These are phyloP conservation scores for Xylariaceae sp. DNA, from an alignment of 2,329 filamentous ascomycete genomes.

Conservation along the genomic window DNA sequence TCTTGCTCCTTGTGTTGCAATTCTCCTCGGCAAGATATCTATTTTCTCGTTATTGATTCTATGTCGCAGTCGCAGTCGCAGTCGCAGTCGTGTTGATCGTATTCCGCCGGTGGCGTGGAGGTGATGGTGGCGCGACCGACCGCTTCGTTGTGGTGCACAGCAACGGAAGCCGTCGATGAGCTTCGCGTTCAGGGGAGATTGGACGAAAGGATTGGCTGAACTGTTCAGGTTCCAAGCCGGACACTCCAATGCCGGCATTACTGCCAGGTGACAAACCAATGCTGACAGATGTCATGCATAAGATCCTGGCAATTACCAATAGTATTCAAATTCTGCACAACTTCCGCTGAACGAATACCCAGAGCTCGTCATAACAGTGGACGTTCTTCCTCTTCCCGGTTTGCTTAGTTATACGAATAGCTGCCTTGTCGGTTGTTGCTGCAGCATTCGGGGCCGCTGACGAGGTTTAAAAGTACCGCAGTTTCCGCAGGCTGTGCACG, in stretches of 20 bases:
- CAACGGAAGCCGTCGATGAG: slow-evolving; percentile 4
- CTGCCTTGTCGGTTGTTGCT: too few species aligned
- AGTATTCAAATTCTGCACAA: background rate
- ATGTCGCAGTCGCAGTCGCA: too few species aligned
- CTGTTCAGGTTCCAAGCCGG: slow-evolving; percentile 12
- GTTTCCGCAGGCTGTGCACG: too few species aligned
- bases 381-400: background rate
- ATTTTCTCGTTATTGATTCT: background rate
- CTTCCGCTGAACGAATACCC: background rate
- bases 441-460: too few species aligned
- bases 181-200: slow-evolving; percentile 18
- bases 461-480: too few species aligned
- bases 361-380: background rate
- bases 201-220: slow-evolving; percentile 19
- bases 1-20: background rate
- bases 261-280: slow-evolving; percentile 13
- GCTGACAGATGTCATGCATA: background rate
- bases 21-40: background rate
- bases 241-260: slow-evolving; percentile 13
- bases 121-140: slow-evolving; percentile 3
- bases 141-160: slow-evolving; percentile 6
- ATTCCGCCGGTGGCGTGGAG: background rate
- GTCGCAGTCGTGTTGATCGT: slow-evolving; percentile 1
- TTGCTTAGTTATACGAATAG: too few species aligned
- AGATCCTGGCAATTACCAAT: background rate